These are phyloP conservation scores for Boletus subparvulus DNA, from an alignment of 768 basidiomycete species.

Conservation along the genomic window DNA sequence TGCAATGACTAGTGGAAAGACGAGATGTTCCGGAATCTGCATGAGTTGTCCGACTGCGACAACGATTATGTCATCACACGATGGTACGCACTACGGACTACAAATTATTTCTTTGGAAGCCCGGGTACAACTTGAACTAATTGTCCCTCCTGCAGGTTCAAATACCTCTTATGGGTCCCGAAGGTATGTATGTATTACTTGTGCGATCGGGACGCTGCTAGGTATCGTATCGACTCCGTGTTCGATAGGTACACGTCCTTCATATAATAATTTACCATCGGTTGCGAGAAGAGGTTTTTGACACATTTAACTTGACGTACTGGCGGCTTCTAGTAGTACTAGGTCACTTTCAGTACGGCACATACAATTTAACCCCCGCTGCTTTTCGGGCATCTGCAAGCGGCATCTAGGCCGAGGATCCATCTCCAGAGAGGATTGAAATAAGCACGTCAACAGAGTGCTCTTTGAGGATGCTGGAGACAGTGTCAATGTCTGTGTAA, in stretches of 20 bases:
- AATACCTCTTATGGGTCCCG: background rate
- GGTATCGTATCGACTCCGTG: background rate
- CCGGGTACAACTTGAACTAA: too few species aligned
- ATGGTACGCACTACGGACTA: too few species aligned
- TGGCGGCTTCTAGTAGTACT: too few species aligned
- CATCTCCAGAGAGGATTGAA: background rate
- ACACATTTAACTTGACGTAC: background rate
- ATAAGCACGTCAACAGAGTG: background rate
- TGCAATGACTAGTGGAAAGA: background rate
- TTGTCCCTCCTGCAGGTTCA: background rate
- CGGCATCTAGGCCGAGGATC: too few species aligned
- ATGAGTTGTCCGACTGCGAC: background rate
- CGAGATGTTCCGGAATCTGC: background rate
- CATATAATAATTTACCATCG: background rate
- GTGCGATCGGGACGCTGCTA: background rate
- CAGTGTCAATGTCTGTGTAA: background rate
- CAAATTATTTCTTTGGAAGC: background rate
- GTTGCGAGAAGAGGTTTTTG: background rate
- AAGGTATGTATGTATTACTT: too few species aligned
- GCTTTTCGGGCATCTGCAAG: background rate
- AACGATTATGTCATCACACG: conserved; percentile 23
- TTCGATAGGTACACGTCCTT: background rate
- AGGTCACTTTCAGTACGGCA: background rate
- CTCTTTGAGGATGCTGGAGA: background rate
- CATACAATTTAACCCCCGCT: background rate